phyloP scores from a whole-genome alignment of 257 asterid genomes.

The Leonotis leonurus region DNA sequence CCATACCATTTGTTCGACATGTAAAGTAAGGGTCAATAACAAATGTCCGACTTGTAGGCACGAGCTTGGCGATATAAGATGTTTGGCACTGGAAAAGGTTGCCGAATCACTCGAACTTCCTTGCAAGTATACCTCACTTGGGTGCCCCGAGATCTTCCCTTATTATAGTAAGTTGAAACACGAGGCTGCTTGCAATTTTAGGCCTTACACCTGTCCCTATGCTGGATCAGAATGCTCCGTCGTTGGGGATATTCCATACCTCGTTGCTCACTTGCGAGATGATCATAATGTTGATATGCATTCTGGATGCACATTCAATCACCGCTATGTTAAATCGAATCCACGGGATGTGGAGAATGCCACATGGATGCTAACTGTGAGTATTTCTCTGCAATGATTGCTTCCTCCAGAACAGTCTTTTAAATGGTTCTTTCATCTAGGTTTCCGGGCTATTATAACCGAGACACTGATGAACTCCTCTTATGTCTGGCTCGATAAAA shows the following conservation, averaged over 20 bases:
- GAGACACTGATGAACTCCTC: neutral
- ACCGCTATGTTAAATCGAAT: constrained; percentile 85
- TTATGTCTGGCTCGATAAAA: neutral
- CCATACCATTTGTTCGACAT: constrained; percentile 82
- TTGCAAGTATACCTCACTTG: constrained; percentile 67
- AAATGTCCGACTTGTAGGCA: constrained; percentile 84
- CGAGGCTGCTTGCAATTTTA: constrained; percentile 66
- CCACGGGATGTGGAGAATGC: constrained; percentile 95
- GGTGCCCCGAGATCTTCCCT: constrained; percentile 88
- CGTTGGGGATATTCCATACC: constrained; percentile 65
- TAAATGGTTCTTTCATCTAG: neutral
- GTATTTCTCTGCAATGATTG: constrained; percentile 15
- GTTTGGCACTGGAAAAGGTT: constrained; percentile 86
- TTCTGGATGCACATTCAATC: constrained; percentile 87
- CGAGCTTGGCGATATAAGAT: constrained; percentile 91
- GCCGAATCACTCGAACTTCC: constrained; percentile 93
- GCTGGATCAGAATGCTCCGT: constrained; percentile 88
- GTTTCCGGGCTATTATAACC: neutral
- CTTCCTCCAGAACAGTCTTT: neutral
- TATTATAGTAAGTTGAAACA: constrained; percentile 84
- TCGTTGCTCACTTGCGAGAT: constrained; percentile 75
- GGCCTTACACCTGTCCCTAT: constrained; percentile 85
- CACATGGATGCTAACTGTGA: constrained; percentile 93
- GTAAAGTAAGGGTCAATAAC: constrained; percentile 81
- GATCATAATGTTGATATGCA: constrained; percentile 94